Conservation (phyloP, 805 yeast species). For the Martiniozyma abietophila region DNA sequence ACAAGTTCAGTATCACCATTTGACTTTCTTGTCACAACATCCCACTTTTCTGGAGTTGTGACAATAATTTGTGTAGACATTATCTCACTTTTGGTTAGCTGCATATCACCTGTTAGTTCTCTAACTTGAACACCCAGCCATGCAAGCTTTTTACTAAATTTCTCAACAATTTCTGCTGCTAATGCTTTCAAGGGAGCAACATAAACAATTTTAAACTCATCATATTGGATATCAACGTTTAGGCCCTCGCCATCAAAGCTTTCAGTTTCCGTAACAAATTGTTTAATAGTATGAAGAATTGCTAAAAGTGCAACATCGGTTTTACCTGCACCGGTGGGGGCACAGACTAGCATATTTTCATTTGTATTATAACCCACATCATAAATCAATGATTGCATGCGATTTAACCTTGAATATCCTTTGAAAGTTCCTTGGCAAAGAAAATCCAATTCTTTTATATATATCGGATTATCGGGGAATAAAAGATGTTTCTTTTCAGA, state of each 20-base stretch:
- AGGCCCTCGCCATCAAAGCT: constrained; percentile 33
- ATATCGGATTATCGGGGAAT: constrained; percentile 41
- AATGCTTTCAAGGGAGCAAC: constrained; percentile 91
- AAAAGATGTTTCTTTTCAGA: constrained; percentile 39
- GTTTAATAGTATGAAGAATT: constrained; percentile 69
- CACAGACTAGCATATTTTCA: constrained; percentile 93
- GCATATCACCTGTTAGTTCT: constrained; percentile 95
- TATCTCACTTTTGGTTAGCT: constrained; percentile 71
- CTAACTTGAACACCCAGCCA: constrained; percentile 85
- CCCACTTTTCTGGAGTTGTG: constrained; percentile 97
- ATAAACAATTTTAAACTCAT: constrained; percentile 82
- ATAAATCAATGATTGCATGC: constrained; percentile 83
- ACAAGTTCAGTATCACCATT: constrained; percentile 82
- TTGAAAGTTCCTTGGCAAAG: constrained; percentile 79
- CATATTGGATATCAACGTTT: constrained; percentile 61
- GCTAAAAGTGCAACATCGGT: constrained; percentile 86
- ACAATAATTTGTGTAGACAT: constrained; percentile 78
- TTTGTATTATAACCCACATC: constrained; percentile 90
- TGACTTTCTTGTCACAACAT: constrained; percentile 90
- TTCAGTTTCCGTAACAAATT: constrained; percentile 46
- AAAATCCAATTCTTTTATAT: constrained; percentile 57
- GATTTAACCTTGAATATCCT: constrained; percentile 67
- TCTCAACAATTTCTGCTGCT: constrained; percentile 95
- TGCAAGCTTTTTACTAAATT: constrained; percentile 62
- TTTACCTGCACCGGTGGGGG: constrained; percentile 98